Base-by-base conservation (phyloP, 345 rosid genomes). In the Eucalyptus shirleyi region DNA sequence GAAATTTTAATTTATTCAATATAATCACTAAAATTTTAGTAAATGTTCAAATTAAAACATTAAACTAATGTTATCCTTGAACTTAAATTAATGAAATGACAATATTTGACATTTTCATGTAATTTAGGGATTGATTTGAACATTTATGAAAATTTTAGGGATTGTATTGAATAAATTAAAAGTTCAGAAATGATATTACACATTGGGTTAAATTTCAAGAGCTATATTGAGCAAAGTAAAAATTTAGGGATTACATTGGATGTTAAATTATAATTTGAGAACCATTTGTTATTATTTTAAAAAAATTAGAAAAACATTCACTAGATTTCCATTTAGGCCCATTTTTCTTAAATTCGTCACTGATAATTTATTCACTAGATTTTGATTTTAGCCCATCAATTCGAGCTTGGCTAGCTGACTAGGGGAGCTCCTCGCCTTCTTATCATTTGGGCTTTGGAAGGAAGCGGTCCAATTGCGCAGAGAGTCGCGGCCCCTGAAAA, bases 141-240 rank as follows among this genome's bases (percentile, higher is more conserved):
- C 3, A 56, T 56, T 56, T 56, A 11, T 24, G 30, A 24, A 23
- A 24, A 24, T 56, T 56, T 56, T 56, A 56, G 6, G 6, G 30
- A 24, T 24, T 10, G 5, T 3, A 56, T 56, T 56, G 6, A 56
- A 56, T 10, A 9, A 56, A 56, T 56, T 24, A 23, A 56, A 56
- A 56, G 3, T 10, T 56, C 3, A 24, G 0, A 11, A 1, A 56
- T 56, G 6, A 56, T 4, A 24, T 56, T 56, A 24, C 13, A 24
- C 30, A 56, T 56, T 56, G 6, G 13, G 2, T 11, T 56, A 56
- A 10, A 24, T 23, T 56, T 56, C 30, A 56, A 9, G 30, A 2
- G 3, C 13, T 11, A 56, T 56, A 23, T 56, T 56, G 12, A 56
- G 62, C 12, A 56, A 56, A 56, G 6, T 24, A 24, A 56, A 56